Conservation (phyloP, 177 flowering plant species). For the Vitis hybrid region DNA sequence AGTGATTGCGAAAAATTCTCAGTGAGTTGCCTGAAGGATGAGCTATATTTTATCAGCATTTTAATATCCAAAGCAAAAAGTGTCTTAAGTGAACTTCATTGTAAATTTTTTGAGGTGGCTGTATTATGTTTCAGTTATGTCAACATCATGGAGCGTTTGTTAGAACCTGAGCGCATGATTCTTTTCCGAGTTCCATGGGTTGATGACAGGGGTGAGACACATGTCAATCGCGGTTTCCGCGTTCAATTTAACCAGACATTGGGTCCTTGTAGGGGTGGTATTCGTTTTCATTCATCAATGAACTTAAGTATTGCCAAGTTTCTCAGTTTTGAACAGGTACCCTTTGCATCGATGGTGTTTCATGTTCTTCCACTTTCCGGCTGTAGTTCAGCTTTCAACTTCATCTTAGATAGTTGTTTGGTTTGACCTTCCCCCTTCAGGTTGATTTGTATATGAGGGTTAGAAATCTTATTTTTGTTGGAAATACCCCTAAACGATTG, state of each 20-base stretch:
- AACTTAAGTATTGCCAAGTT: slow-evolving; percentile 90
- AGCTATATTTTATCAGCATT: slow-evolving; percentile 1
- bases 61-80: background rate
- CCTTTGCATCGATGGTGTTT: background rate
- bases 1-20: slow-evolving; percentile 91
- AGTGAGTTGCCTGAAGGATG: slow-evolving; percentile 51
- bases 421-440: background rate
- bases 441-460: background rate
- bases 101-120: slow-evolving; percentile 13
- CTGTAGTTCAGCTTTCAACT: no score
- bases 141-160: slow-evolving; percentile 86
- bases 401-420: background rate
- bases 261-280: slow-evolving; percentile 98
- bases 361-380: background rate
- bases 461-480: no score
- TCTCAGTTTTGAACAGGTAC: slow-evolving; percentile 95
- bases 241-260: slow-evolving; percentile 90
- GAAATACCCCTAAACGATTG: no score
- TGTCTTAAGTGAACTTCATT: background rate
- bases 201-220: slow-evolving; percentile 95
- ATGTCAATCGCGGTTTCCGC: slow-evolving; percentile 90
- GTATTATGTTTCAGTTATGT: slow-evolving; percentile 63
- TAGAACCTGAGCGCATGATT: slow-evolving; percentile 93
- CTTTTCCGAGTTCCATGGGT: slow-evolving; percentile 97
- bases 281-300: slow-evolving; percentile 92